Evolutionary conservation across 2,329 filamentous ascomycete species (phyloP).

Genomic region (Diaporthe citrichinensis): DNA sequence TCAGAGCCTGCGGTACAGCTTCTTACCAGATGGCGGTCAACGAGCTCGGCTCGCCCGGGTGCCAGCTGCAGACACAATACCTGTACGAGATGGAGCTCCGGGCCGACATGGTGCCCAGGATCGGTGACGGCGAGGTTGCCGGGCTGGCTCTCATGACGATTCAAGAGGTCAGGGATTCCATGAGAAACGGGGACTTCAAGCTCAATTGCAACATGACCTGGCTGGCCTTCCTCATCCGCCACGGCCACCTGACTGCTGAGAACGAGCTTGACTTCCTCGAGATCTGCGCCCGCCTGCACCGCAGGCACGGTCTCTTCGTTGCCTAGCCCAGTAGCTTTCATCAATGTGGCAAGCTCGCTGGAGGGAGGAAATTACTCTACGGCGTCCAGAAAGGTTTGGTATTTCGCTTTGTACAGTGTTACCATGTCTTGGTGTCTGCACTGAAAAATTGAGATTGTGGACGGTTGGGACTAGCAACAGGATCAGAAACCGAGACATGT

Average conservation of each 20-base stretch:
- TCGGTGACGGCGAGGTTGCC: not conserved
- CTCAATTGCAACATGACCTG: slow-evolving; percentile 14
- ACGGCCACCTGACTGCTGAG: slow-evolving; percentile 4
- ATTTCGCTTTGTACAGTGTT: not conserved
- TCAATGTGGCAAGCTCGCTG: not conserved
- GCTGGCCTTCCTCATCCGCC: slow-evolving; percentile 6
- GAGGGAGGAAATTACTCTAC: not conserved
- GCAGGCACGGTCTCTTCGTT: not conserved
- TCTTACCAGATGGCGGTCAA: not conserved
- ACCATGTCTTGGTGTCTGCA: not conserved
- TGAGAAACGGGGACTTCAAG: not conserved
- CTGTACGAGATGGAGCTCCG: not conserved
- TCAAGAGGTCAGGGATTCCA: not conserved
- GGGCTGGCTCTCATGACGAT: not conserved
- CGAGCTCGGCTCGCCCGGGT: not conserved
- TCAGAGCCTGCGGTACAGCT: not conserved
- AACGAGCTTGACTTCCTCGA: slow-evolving; percentile 1
- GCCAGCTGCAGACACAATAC: not conserved
- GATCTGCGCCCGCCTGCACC: slow-evolving; percentile 5
- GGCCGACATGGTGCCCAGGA: not conserved
- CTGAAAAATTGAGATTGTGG: not conserved
- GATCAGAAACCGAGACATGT: not conserved
- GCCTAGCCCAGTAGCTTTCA: not conserved
- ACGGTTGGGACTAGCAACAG: not conserved
- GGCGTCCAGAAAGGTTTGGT: not conserved